Evolutionary conservation across 371 early-diverging fungal species (phyloP), one percentile per base, ranked within the genome.

Genomic region (Batkoa obscura): DNA sequence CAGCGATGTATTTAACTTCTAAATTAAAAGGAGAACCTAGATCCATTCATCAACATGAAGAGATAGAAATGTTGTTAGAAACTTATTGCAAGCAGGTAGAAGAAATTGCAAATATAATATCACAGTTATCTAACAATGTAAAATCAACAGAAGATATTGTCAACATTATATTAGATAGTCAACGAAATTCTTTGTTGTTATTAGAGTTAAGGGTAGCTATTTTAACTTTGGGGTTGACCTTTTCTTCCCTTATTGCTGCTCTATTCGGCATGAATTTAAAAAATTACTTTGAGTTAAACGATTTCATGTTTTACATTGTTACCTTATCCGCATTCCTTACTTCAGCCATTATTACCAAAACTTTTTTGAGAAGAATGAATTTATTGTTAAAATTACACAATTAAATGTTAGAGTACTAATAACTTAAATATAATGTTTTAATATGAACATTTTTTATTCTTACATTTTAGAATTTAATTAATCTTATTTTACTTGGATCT

Each of bases 181-280:
- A 83, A 43, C 79, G 93, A 39, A 92, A 92, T 64, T 73, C 79
- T 32, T 72, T 92, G 41, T 72, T 92, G 68, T 72, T 86, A 61
- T 80, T 82, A 60, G 90, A 92, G 60, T 77, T 89, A 52, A 67
- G 79, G 52, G 72, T 90, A 36, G 84, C 83, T 5, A 82, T 90
- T 37, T 71, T 80, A 17, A 89, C 88, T 2, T 64, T 86, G 30
- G 85, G 84, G 0, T 71, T 86, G 45, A 79, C 79, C 15, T 70
- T 73, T 17, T 88, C 86, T 15, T 81, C 86, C 3, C 61, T 90
- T 15, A 60, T 81, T 37, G 79, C 83, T 3, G 68, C 76, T 30
- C 50, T 83, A 10, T 85, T 89, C 56, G 93, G 93, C 37, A 92
- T 92, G 93, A 92, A 92, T 65, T 64, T 92, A 59, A 66, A 70